A percentile compares a stretch with the other conserved stretches of the same genome.
These are phyloP conservation scores for Sporothrix globosa DNA, from an alignment of 2,329 filamentous ascomycete species.

Conservation along the genomic window DNA sequence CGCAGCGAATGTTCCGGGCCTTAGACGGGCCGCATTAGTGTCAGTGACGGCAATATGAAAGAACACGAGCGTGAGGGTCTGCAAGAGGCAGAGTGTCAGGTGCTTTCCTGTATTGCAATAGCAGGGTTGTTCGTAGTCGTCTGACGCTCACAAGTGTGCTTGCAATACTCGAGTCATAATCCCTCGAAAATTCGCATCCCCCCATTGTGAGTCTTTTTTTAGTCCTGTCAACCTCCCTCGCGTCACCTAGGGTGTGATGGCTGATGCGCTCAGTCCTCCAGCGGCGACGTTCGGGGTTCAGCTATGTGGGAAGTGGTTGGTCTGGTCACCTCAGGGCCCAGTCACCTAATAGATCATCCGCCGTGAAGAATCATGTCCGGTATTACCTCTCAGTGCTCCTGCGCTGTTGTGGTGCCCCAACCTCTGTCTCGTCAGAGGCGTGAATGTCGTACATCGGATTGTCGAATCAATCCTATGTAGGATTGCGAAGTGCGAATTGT, in stretches of 20 bases:
- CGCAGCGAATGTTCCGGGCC: slow-evolving; percentile 24
- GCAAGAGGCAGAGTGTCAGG: not conserved
- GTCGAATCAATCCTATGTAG: not conserved
- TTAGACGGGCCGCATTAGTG: slow-evolving; percentile 32
- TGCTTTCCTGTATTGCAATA: not conserved
- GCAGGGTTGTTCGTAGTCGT: not conserved
- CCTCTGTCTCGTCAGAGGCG: not conserved
- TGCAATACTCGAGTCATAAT: not conserved
- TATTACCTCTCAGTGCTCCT: slow-evolving; percentile 1
- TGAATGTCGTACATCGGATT: not conserved
- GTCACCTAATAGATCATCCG: slow-evolving; percentile 8
- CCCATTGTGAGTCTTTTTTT: slow-evolving; percentile 21
- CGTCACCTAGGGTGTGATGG: slow-evolving; percentile 17
- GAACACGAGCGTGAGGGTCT: not conserved
- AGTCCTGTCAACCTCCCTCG: slow-evolving; percentile 15
- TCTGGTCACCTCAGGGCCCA: slow-evolving; percentile 9
- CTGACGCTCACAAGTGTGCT: not conserved
- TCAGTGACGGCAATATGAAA: slow-evolving; percentile 3
- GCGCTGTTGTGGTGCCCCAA: slow-evolving; percentile 2
- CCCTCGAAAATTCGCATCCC: too few species aligned
- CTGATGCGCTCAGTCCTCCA: not conserved
- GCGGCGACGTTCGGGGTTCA: not conserved
- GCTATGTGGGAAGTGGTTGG: not conserved
- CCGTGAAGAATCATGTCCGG: slow-evolving; percentile 6
- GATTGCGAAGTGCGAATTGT: slow-evolving; percentile 4